These are phyloP conservation scores for Coemansia sp. DNA, from an alignment of 192 early-diverging fungal genomes.

Conservation along the genomic window DNA sequence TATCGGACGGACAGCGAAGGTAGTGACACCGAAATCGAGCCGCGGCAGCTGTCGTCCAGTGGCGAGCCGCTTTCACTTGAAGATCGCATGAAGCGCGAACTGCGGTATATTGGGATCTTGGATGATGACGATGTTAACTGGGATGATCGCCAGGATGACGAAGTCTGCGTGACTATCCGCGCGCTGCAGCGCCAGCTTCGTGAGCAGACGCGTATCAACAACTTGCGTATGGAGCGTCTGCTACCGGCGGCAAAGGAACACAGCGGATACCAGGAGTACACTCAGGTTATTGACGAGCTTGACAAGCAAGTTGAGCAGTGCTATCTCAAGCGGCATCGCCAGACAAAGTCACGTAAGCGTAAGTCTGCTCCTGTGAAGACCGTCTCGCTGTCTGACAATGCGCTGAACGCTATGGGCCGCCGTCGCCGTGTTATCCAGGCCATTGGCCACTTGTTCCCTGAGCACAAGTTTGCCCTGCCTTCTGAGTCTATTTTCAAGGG, in stretches of 20 bases:
- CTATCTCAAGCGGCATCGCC: conserved; percentile 79
- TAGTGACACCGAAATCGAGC: conserved; percentile 13
- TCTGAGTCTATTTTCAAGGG: conserved; percentile 33
- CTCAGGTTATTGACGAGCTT: conserved; percentile 78
- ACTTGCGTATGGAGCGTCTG: conserved; percentile 62
- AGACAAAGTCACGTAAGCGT: conserved; percentile 71
- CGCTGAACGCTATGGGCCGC: conserved; percentile 63
- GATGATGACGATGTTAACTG: conserved; percentile 76
- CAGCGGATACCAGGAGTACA: conserved; percentile 86
- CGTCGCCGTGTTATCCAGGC: conserved; percentile 66
- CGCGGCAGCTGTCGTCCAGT: conserved; percentile 15
- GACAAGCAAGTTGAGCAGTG: conserved; percentile 87
- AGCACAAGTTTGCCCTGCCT: conserved; percentile 51
- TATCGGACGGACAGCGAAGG: conserved; percentile 19
- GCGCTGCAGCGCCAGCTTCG: conserved; percentile 69
- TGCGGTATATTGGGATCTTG: conserved; percentile 79
- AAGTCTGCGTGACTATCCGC: conserved; percentile 69
- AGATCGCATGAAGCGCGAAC: conserved; percentile 77
- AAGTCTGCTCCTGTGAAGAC: conserved; percentile 57
- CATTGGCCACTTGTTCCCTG: conserved; percentile 58
- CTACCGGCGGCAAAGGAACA: conserved; percentile 67
- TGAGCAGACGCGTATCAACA: conserved; percentile 68
- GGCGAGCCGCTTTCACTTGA: conserved; percentile 71
- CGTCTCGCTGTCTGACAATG: conserved; percentile 67
- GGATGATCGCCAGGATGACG: conserved; percentile 71